Evolutionary conservation across 148 eudicot genomes (phyloP), one percentile per base, ranked within the genome.

Genomic region (Rhododendron mucronatum): DNA sequence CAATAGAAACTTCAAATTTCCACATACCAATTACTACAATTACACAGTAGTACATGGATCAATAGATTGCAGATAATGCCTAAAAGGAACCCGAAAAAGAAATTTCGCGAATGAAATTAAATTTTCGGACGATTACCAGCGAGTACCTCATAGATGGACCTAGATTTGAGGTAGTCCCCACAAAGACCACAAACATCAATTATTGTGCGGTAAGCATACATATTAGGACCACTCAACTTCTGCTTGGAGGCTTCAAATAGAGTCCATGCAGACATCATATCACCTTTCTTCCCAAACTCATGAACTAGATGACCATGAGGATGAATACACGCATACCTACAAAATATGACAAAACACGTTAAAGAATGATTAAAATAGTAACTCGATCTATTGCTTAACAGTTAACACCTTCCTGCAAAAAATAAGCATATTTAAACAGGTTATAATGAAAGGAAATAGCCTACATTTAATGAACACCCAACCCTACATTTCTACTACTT

Each of bases 141-240:
- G 78, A 79, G 63, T 96, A 96, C 98, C 99, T 96, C 96, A 89
- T 91, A 96, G 84, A 96, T 94, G 85, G 92, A 88, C 92, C 99
- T 91, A 75, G 99, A 93, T 90, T 88, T 93, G 91, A 89, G 83
- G 90, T 91, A 91, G 87, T 96, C 91, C 79, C 94, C 95, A 87
- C 96, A 96, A 83, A 92, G 91, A 84, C 99, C 99, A 86, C 99
- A 96, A 84, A 89, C 94, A 89, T 96, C 99, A 84, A 96, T 95
- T 59, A 95, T 89, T 59, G 98, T 92, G 90, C 99, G 97, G 91
- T 94, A 96, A 80, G 90, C 91, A 83, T 92, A 94, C 98, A 94
- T 95, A 87, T 96, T 96, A 61, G 92, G 92, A 84, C 91, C 88
- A 77, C 83, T 90, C 85, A 88, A 85, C 81, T 90, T 92, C 91